These are phyloP conservation scores for Zymoseptoria ardabiliae DNA, from an alignment of 2,329 filamentous ascomycete species.

Conservation along the genomic window DNA sequence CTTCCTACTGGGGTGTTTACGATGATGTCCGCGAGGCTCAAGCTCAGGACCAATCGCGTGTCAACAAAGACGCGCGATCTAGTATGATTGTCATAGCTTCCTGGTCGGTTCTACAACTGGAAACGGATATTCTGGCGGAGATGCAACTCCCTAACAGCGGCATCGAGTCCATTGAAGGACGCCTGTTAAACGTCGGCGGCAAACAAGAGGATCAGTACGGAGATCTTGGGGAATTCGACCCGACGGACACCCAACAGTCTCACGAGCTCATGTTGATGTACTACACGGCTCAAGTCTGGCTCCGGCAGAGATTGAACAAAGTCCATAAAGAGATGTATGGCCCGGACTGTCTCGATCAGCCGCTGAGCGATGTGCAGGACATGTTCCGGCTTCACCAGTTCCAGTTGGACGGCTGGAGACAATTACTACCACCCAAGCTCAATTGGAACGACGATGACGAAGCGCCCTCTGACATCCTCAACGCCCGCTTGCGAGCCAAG, in stretches of 20 bases:
- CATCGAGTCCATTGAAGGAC: slow-evolving; percentile 52
- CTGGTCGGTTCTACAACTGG: slow-evolving; percentile 89
- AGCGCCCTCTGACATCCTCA: slow-evolving; percentile 68
- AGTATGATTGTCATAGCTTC: slow-evolving; percentile 58
- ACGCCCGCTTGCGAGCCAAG: slow-evolving; percentile 79
- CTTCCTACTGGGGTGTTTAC: slow-evolving; percentile 26
- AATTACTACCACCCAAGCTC: too few relatives aligned
- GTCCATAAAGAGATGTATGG: slow-evolving; percentile 51
- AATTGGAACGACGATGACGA: slow-evolving; percentile 58
- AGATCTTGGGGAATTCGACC: slow-evolving; percentile 15
- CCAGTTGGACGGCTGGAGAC: slow-evolving; percentile 52
- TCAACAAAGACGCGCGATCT: slow-evolving; percentile 27
- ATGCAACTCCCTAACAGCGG: slow-evolving; percentile 56
- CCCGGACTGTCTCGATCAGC: slow-evolving; percentile 18
- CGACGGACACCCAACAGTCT: slow-evolving; percentile 13
- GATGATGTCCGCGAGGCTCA: slow-evolving; percentile 31
- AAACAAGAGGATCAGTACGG: slow-evolving; percentile 34
- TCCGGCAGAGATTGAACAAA: slow-evolving; percentile 51
- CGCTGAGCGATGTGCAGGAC: slow-evolving; percentile 18
- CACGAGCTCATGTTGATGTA: slow-evolving; percentile 45
- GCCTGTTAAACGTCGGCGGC: slow-evolving; percentile 56
- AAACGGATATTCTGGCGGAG: slow-evolving; percentile 91
- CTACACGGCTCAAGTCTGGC: slow-evolving; percentile 55
- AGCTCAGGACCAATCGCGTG: slow-evolving; percentile 20
- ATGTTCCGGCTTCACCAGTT: slow-evolving; percentile 30